Evolutionary conservation across 805 yeast species (phyloP), one percentile per base, ranked within the genome.

Genomic region (Candida sphagnicola): DNA sequence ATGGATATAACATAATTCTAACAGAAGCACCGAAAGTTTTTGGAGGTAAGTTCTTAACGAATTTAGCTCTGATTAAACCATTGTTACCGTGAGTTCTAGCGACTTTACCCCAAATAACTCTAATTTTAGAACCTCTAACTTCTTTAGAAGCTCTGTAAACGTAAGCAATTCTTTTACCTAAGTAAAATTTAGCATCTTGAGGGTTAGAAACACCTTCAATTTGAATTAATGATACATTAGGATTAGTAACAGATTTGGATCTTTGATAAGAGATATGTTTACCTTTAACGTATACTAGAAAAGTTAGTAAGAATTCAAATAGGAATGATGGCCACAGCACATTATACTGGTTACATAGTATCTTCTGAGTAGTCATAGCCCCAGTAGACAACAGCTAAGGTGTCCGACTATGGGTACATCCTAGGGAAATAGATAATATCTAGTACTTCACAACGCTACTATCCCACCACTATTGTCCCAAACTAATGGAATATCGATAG

Each of bases 241-340:
- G 97, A 95, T 93, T 87, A 84, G 83, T 89, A 70, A 85, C 87
- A 74, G 82, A 82, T 89, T 93, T 93, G 62, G 97, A 89, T 80
- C 99, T 95, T 82, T 93, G 98, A 95, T 91, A 93, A 64, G 97
- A 90, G 70, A 93, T 72, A 85, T 93, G 99, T 84, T 91, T 93
- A 78, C 98, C 99, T 84, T 91, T 93, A 77, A 93, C 98, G 96
- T 93, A 93, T 79, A 93, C 95, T 86, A 69, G 49, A 50, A 53
- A 5, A 32, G 71, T 65, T 64, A 64, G 72, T 65, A 62, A 33
- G 24, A 31, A 18, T 11, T 6, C 16, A 16, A 30, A 16, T 5
- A 30, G 5, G 6, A 15, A 16, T 5, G 24, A 21, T 6, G 6
- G 24, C 24, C n/a, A n/a, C n/a, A n/a, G n/a, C n/a, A n/a, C n/a